Percentiles rank a stretch among this genome's conserved stretches.
Evolutionary conservation across 345 rosid species (phyloP).

Genomic region (Fremontodendron californicum): DNA sequence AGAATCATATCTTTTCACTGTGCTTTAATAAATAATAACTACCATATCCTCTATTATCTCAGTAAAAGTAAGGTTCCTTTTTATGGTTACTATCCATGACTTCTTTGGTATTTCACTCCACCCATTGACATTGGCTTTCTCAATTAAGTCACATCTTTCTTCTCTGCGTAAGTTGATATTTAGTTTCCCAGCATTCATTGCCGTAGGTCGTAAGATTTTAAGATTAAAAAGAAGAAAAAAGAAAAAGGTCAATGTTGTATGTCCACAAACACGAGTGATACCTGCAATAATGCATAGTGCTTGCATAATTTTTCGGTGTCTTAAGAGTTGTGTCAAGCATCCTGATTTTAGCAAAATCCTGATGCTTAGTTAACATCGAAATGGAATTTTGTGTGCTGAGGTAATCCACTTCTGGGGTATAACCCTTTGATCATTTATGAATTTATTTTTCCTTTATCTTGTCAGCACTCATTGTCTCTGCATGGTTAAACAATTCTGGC

Average conservation of each 20-base stretch:
- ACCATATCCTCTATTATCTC: not conserved
- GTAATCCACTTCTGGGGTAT: not conserved
- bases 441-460: constrained; percentile 26
- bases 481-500: constrained; percentile 29
- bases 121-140: not conserved
- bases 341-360: not conserved
- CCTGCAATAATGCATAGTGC: not conserved
- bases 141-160: not conserved
- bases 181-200: not conserved
- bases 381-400: not conserved
- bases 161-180: not conserved
- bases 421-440: constrained; percentile 16
- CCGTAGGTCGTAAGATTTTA: not conserved
- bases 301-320: not conserved
- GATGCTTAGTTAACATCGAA: not conserved
- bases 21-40: no score
- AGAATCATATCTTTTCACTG: not conserved
- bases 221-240: not conserved
- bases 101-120: not conserved
- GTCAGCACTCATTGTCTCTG: constrained; percentile 33
- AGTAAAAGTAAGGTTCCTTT: not conserved
- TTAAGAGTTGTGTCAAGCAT: not conserved
- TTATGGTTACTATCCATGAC: not conserved
- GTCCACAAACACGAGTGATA: not conserved
- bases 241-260: not conserved